Evolutionary conservation across 2,329 filamentous ascomycete genomes (phyloP).

Genomic region (Sporothrix dimorphospora): DNA sequence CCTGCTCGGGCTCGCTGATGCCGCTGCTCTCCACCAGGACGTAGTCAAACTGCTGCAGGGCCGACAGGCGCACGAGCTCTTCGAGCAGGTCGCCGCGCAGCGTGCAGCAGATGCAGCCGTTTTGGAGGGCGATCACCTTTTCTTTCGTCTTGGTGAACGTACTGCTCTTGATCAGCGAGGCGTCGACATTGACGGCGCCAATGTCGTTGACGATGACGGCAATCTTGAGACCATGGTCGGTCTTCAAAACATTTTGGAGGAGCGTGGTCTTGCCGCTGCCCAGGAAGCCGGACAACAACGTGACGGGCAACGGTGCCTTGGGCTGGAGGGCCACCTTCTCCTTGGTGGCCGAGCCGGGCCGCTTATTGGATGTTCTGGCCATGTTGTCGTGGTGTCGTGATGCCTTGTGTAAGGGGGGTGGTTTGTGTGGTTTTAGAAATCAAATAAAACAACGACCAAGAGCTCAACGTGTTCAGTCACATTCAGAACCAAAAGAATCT

Average conservation of each 20-base stretch:
- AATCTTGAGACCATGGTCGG: constrained; percentile 68
- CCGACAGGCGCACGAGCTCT: constrained; percentile 67
- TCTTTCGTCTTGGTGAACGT: constrained; percentile 62
- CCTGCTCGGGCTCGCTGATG: constrained; percentile 73
- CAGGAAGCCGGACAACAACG: constrained; percentile 9
- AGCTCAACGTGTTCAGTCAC: not conserved
- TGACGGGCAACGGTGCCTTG: constrained; percentile 4
- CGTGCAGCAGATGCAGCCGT: constrained; percentile 77
- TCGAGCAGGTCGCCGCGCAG: constrained; percentile 71
- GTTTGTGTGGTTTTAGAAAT: not conserved
- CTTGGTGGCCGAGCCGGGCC: not conserved
- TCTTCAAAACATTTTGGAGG: constrained; percentile 68
- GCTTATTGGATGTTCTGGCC: constrained; percentile 8
- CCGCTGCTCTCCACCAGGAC: constrained; percentile 73
- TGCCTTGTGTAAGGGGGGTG: not conserved
- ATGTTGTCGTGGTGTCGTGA: not conserved
- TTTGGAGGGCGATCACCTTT: constrained; percentile 69
- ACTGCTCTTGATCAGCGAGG: constrained; percentile 61
- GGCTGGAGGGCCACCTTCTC: not conserved
- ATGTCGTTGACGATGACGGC: constrained; percentile 77
- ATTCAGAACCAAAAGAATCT: not conserved
- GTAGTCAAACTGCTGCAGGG: constrained; percentile 68
- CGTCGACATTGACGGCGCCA: constrained; percentile 68
- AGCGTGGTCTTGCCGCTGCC: constrained; percentile 74
- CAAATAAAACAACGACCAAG: not conserved